Percentiles rank a stretch among this genome's conserved stretches.
phyloP scores from a whole-genome alignment of 1,139 yeast genomes.

The Lodderomyces oxycetoniae region DNA sequence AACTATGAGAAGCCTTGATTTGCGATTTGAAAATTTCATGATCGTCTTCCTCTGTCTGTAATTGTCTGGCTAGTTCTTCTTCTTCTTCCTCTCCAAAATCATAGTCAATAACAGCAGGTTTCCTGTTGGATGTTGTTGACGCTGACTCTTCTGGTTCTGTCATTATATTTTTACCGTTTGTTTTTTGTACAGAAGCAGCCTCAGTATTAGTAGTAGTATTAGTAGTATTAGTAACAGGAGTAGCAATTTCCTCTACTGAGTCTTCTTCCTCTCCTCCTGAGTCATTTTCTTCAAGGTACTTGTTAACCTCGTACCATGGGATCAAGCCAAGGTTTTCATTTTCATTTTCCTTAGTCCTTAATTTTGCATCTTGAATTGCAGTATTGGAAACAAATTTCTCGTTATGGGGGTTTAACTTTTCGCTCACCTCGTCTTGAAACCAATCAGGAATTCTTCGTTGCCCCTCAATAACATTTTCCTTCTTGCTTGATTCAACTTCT shows the following conservation, averaged over 20 bases:
- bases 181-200: conserved; percentile 22
- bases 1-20: conserved; percentile 30
- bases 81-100: conserved; percentile 79
- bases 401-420: conserved; percentile 14
- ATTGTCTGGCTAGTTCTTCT: conserved; percentile 53
- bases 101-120: conserved; percentile 42
- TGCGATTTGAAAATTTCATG: conserved; percentile 58
- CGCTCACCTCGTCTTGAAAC: conserved; percentile 24
- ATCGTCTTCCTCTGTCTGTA: conserved; percentile 66
- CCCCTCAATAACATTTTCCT: conserved; percentile 2
- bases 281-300: conserved; percentile 11
- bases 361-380: not conserved
- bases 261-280: conserved; percentile 9
- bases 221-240: not conserved
- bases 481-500: conserved; percentile 1
- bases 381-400: conserved; percentile 11
- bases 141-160: not conserved
- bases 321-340: conserved; percentile 49
- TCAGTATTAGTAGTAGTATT: not conserved
- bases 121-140: no score
- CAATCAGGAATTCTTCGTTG: conserved; percentile 25
- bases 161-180: conserved; percentile 1
- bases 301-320: conserved; percentile 44
- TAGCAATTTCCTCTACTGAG: conserved; percentile 12
- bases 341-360: conserved; percentile 20